Evolutionary conservation across 1,284 basidiomycete genomes (phyloP).

Genomic region (Porodaedalea pini): DNA sequence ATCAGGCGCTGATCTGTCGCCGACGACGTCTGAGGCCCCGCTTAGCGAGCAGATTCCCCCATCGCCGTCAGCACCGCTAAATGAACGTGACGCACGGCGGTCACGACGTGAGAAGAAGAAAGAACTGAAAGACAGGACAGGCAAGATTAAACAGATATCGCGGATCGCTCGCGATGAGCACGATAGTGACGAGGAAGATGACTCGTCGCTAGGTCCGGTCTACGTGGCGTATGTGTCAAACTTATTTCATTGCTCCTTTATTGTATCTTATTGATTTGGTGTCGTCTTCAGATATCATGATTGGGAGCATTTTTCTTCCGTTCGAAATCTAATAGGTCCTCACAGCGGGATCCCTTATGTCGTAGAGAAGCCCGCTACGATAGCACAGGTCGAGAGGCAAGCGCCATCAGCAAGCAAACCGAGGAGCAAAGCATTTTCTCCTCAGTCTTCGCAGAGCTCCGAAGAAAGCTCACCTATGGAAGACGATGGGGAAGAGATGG

Average conservation of each 20-base stretch:
- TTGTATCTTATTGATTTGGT: constrained; percentile 14
- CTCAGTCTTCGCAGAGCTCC: constrained; percentile 21
- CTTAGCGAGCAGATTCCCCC: constrained; percentile 21
- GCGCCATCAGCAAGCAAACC: not conserved
- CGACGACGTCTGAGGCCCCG: constrained; percentile 14
- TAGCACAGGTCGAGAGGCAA: constrained; percentile 7
- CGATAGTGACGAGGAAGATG: constrained; percentile 28
- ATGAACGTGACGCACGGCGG: constrained; percentile 34
- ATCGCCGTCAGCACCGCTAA: constrained; percentile 25
- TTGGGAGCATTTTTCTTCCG: constrained; percentile 93
- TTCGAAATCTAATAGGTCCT: constrained; percentile 82
- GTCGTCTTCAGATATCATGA: constrained; percentile 67
- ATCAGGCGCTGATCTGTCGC: constrained; percentile 42
- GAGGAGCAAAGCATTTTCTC: constrained; percentile 22
- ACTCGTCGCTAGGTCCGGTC: constrained; percentile 40
- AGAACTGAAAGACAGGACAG: constrained; percentile 30
- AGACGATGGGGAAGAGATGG: constrained; percentile 11
- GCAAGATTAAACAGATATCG: constrained; percentile 24
- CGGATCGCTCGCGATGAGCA: constrained; percentile 32
- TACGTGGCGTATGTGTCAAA: constrained; percentile 71
- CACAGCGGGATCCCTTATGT: constrained; percentile 76
- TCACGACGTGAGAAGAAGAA: constrained; percentile 37
- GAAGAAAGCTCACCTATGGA: constrained; percentile 24
- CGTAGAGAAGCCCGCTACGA: constrained; percentile 43
- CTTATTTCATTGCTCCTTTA: constrained; percentile 19